Evolutionary conservation across 371 early-diverging fungal genomes (phyloP).

Genomic region (Mucor plumbeus): DNA sequence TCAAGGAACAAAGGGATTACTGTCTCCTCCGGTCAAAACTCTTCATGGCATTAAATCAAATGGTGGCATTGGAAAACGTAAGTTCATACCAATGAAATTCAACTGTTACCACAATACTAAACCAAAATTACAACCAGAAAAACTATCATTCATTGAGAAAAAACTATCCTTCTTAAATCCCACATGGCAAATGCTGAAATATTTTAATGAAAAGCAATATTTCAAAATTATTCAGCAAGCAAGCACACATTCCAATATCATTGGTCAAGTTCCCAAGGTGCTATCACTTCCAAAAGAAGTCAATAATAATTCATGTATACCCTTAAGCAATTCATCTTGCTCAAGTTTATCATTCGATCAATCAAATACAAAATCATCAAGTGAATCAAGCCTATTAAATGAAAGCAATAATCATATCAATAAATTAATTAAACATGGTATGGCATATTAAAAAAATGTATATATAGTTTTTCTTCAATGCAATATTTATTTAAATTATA

Average conservation of each 20-base stretch:
- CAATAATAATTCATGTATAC: not conserved
- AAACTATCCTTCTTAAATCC: slow-evolving; percentile 39
- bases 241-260: slow-evolving; percentile 14
- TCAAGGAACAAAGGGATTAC: slow-evolving; percentile 49
- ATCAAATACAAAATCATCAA: not conserved
- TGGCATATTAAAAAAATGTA: not conserved
- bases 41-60: slow-evolving; percentile 48
- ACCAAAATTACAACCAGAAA: slow-evolving; percentile 18
- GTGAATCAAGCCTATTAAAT: not conserved
- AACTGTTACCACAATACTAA: not conserved
- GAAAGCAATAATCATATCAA: not conserved
- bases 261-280: slow-evolving; percentile 27
- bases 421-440: not conserved
- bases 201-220: slow-evolving; percentile 44
- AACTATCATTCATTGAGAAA: slow-evolving; percentile 29
- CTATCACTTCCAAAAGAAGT: slow-evolving; percentile 10
- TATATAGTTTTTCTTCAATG: not conserved
- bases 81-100: slow-evolving; percentile 1
- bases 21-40: slow-evolving; percentile 42
- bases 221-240: slow-evolving; percentile 38
- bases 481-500: not conserved
- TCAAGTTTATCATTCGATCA: not conserved
- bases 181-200: slow-evolving; percentile 41
- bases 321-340: not conserved
- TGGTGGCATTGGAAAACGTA: slow-evolving; percentile 56